phyloP scores from a whole-genome alignment of 23 red algal genomes.

The Chondrus crispus region DNA sequence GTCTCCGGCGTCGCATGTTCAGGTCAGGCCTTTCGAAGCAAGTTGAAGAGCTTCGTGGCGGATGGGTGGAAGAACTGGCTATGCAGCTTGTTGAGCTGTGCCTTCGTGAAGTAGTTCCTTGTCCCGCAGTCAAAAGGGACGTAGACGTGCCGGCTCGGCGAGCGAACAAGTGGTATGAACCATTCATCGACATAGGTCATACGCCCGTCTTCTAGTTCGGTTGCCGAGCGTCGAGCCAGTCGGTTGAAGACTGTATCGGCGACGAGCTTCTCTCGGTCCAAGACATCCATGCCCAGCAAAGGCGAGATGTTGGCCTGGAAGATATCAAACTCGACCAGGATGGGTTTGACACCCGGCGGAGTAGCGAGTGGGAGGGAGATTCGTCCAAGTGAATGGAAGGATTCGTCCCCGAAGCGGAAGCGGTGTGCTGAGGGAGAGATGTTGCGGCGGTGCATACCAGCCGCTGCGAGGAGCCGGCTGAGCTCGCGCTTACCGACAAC shows the following conservation, averaged over 20 bases:
- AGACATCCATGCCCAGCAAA: not conserved
- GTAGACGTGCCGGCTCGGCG: not conserved
- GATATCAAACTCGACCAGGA: not conserved
- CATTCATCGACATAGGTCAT: not conserved
- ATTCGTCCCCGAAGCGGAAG: constrained; percentile 15
- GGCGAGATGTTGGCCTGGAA: not conserved
- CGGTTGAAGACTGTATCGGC: not conserved
- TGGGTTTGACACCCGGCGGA: not conserved
- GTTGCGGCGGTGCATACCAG: not conserved
- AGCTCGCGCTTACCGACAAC: not conserved
- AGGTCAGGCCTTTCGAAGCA: too few relatives aligned
- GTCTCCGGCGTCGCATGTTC: too few relatives aligned
- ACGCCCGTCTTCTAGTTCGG: not conserved
- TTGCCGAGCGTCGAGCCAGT: not conserved
- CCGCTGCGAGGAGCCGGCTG: too few relatives aligned
- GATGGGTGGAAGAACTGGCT: too few relatives aligned
- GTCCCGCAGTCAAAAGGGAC: too few relatives aligned
- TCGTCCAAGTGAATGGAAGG: not conserved
- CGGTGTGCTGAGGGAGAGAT: not conserved
- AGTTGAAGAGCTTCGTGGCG: too few relatives aligned
- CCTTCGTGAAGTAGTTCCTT: too few relatives aligned
- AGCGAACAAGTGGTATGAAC: not conserved
- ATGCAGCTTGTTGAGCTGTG: too few relatives aligned
- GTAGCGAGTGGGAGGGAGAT: not conserved
- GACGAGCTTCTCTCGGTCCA: not conserved